A percentile compares a stretch with the other conserved stretches of the same genome.
Conservation (phyloP, 805 yeast genomes). For the Ogataea nonfermentans region DNA sequence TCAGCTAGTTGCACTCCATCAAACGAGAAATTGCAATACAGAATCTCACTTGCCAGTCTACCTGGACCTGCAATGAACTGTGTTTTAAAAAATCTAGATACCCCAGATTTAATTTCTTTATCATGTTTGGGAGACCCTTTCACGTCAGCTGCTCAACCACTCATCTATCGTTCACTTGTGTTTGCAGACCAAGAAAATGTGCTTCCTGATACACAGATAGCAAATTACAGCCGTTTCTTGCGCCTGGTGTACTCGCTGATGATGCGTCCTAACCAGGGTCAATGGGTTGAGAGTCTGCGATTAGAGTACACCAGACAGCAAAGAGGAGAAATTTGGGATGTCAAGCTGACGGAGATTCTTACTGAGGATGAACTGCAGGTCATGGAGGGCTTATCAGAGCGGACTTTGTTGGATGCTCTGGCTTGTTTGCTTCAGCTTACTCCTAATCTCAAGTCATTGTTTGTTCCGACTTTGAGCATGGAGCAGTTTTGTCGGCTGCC, state of each 20-base stretch:
- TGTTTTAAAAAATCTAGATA: conserved; percentile 1
- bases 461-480: conserved; percentile 10
- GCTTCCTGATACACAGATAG: conserved; percentile 4
- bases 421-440: conserved; percentile 13
- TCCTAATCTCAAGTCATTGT: conserved; percentile 17
- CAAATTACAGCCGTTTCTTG: conserved; percentile 16
- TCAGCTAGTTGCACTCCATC: conserved; percentile 2
- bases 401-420: conserved; percentile 18
- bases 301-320: conserved; percentile 17
- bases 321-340: conserved; percentile 4
- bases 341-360: conserved; percentile 3
- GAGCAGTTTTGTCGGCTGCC: conserved; percentile 1
- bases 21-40: not conserved
- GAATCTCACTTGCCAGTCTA: not conserved
- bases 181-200: conserved; percentile 7
- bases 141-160: conserved; percentile 2
- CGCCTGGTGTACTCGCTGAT: conserved; percentile 21
- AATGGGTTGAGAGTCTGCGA: conserved; percentile 12
- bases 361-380: conserved; percentile 3
- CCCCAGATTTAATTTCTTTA: conserved; percentile 1
- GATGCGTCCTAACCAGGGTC: conserved; percentile 11
- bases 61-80: not conserved
- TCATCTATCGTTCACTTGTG: conserved; percentile 14
- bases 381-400: conserved; percentile 1
- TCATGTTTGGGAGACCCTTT: conserved; percentile 5